Conservation (phyloP, 768 basidiomycete genomes). For the Cubamyces sp. region DNA sequence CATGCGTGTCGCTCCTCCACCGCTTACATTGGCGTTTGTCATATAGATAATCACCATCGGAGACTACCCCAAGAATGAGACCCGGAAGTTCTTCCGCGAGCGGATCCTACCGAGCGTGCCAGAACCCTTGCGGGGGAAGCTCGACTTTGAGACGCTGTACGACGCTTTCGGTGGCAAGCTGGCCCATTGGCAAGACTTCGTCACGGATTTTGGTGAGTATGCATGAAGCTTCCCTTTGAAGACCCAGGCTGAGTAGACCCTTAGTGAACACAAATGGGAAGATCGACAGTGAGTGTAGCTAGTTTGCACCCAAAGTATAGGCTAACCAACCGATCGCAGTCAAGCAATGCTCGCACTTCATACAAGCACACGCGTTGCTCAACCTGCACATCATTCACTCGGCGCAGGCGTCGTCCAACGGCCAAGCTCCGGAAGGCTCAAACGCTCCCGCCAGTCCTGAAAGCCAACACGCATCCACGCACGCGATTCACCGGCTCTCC, state of each 20-base stretch:
- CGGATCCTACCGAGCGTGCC: conserved; percentile 71
- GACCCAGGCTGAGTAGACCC: neutral
- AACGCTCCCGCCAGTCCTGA: conserved; percentile 29
- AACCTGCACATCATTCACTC: conserved; percentile 90
- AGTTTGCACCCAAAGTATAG: neutral
- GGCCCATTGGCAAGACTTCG: conserved; percentile 81
- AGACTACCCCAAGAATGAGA: conserved; percentile 77
- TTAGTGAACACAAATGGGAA: conserved; percentile 76
- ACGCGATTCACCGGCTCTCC: conserved; percentile 30
- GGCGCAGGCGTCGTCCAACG: conserved; percentile 55
- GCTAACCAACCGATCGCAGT: conserved; percentile 44
- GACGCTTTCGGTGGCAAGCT: conserved; percentile 85
- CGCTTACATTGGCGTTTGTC: neutral
- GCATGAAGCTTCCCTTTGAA: neutral
- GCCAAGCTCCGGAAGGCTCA: conserved; percentile 29
- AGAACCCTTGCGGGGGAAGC: conserved; percentile 51
- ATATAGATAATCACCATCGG: conserved; percentile 77
- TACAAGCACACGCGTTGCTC: conserved; percentile 81
- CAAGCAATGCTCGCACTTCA: conserved; percentile 79
- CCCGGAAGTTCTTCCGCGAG: conserved; percentile 66
- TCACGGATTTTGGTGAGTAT: conserved; percentile 68
- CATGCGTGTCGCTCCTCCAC: neutral
- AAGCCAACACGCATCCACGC: conserved; percentile 27
- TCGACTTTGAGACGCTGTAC: conserved; percentile 75
- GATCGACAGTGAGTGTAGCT: conserved; percentile 58